Conservation (phyloP, 2,329 filamentous ascomycete genomes). For the Thielaviopsis populi region DNA sequence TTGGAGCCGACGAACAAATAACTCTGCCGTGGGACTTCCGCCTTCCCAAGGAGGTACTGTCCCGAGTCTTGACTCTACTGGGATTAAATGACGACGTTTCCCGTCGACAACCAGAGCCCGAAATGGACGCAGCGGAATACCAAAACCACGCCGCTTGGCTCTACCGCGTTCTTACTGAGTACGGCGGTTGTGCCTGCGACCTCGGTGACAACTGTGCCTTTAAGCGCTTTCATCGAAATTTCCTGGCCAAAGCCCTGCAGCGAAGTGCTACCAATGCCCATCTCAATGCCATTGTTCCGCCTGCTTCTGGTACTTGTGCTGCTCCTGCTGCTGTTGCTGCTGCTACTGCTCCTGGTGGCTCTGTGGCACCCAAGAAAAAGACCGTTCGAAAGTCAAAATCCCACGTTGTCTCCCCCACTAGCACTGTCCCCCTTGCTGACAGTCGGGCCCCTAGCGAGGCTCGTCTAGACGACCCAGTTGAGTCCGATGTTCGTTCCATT, state of each 20-base stretch:
- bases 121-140: conserved; percentile 46
- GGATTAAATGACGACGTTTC: conserved; percentile 47
- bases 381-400: conserved; percentile 41
- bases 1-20: conserved; percentile 48
- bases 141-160: conserved; percentile 48
- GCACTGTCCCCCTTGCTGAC: conserved; percentile 45
- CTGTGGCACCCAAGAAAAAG: conserved; percentile 26
- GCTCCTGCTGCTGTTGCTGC: conserved; percentile 5
- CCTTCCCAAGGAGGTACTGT: conserved; percentile 39
- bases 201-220: conserved; percentile 48
- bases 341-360: not conserved
- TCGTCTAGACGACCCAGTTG: conserved; percentile 38
- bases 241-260: conserved; percentile 30
- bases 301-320: conserved; percentile 19
- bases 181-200: conserved; percentile 66
- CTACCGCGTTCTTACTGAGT: conserved; percentile 55
- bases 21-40: conserved; percentile 55
- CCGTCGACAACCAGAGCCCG: conserved; percentile 32
- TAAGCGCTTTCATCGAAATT: conserved; percentile 45
- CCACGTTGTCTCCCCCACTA: conserved; percentile 44
- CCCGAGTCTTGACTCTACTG: conserved; percentile 42
- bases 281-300: not conserved
- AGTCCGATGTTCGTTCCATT: conserved; percentile 36
- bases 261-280: conserved; percentile 20
- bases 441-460: conserved; percentile 51